Percentiles rank a stretch among this genome's conserved stretches.
Conservation (phyloP, 345 rosid genomes). For the Brassica rapa region DNA sequence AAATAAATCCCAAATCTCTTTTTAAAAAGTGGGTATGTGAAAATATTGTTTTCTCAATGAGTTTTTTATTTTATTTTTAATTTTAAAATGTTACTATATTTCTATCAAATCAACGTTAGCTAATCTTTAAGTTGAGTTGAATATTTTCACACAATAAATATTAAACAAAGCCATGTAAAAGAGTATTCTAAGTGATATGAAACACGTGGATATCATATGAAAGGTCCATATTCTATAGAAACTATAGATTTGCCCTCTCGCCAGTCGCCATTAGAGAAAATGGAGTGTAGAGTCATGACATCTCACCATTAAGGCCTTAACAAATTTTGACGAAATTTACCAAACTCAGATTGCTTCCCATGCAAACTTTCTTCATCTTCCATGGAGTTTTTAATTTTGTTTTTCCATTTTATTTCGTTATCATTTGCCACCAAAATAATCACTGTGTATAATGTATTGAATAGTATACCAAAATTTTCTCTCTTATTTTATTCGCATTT, state of each 20-base stretch:
- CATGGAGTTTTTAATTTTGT: neutral
- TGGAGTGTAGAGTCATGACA: constrained; percentile 37
- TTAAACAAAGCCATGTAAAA: neutral
- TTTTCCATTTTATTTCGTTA: neutral
- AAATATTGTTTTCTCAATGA: neutral
- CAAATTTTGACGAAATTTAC: constrained; percentile 43
- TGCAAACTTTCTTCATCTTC: constrained; percentile 42
- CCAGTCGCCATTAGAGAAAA: constrained; percentile 26
- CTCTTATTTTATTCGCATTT: neutral
- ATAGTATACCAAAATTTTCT: neutral
- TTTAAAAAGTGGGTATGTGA: too few species aligned
- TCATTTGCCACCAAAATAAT: neutral
- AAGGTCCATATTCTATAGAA: neutral
- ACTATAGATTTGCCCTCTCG: constrained; percentile 2
- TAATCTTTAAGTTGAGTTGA: neutral
- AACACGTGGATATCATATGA: neutral
- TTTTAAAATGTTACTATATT: neutral
- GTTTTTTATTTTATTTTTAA: neutral
- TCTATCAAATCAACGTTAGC: neutral
- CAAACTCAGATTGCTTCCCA: constrained; percentile 46
- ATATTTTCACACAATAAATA: neutral
- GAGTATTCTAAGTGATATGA: neutral
- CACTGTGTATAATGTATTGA: neutral
- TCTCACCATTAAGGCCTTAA: constrained; percentile 41
- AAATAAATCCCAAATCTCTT: neutral